A percentile compares a stretch with the other conserved stretches of the same genome.
Evolutionary conservation across 345 rosid genomes (phyloP).

Genomic region (Rhodomyrtus tomentosa): DNA sequence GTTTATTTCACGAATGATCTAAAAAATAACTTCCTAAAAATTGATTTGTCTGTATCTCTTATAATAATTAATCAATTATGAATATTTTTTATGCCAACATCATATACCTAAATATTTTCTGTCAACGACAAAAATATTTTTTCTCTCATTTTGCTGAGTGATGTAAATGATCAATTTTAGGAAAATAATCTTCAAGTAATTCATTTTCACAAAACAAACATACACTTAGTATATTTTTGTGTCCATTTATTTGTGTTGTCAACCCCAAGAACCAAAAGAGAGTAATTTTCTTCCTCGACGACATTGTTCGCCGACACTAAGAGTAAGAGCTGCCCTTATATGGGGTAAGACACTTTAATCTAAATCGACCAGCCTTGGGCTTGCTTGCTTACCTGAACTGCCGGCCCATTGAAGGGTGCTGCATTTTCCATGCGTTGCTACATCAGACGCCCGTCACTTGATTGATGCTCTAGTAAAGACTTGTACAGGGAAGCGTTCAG

Average conservation of each 20-base stretch:
- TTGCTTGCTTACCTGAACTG: neutral
- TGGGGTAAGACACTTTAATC: neutral
- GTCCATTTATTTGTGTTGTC: neutral
- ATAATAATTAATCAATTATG: no score
- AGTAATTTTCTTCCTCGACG: neutral
- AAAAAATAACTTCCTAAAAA: no score
- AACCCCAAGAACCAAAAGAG: neutral
- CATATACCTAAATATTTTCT: no score
- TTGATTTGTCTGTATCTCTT: no score
- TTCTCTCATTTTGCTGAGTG: no score
- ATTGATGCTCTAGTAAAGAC: neutral
- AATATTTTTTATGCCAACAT: no score
- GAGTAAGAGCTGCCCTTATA: neutral
- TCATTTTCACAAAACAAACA: neutral
- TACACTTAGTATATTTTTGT: neutral
- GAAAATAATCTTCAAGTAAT: neutral
- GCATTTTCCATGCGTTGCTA: neutral
- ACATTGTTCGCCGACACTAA: neutral
- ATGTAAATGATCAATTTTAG: neutral
- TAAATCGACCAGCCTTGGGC: neutral
- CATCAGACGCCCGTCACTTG: neutral
- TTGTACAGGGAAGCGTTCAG: neutral
- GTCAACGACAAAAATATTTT: no score
- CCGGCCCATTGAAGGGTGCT: neutral
- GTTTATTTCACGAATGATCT: no score